These are phyloP conservation scores for Tuctoria greenei DNA, from an alignment of 176 grass and related monocot species.

Conservation along the genomic window DNA sequence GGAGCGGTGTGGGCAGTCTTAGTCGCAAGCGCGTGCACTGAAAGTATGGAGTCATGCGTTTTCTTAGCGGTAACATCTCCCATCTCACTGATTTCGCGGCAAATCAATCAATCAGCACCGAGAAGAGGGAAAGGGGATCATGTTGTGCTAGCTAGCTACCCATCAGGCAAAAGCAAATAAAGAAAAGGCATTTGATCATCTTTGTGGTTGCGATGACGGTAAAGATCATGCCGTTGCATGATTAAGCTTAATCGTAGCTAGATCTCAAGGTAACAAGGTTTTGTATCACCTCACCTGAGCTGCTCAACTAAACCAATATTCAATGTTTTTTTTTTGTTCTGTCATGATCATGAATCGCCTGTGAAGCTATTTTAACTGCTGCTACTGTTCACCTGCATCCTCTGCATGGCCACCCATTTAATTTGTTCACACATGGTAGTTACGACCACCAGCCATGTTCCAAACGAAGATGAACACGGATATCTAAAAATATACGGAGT, in stretches of 20 bases:
- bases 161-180: not conserved
- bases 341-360: too few species aligned
- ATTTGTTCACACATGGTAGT: not conserved
- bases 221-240: slow-evolving; percentile 16
- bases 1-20: too few species aligned
- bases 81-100: not conserved
- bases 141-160: not conserved
- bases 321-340: too few species aligned
- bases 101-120: slow-evolving; percentile 10
- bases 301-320: not conserved
- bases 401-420: slow-evolving; percentile 4
- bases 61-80: not conserved
- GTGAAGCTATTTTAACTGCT: not conserved
- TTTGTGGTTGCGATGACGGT: slow-evolving; percentile 18
- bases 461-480: not conserved
- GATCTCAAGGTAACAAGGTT: not conserved
- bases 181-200: slow-evolving; percentile 8
- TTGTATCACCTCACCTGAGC: not conserved
- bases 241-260: slow-evolving; percentile 13
- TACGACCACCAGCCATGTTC: not conserved
- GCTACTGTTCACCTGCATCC: not conserved
- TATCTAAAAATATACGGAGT: too few species aligned
- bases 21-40: not conserved
- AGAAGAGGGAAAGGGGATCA: not conserved
- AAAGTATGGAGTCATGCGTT: not conserved